Base-by-base conservation (phyloP, 2,329 filamentous ascomycete species). In the Alternaria triticina region DNA sequence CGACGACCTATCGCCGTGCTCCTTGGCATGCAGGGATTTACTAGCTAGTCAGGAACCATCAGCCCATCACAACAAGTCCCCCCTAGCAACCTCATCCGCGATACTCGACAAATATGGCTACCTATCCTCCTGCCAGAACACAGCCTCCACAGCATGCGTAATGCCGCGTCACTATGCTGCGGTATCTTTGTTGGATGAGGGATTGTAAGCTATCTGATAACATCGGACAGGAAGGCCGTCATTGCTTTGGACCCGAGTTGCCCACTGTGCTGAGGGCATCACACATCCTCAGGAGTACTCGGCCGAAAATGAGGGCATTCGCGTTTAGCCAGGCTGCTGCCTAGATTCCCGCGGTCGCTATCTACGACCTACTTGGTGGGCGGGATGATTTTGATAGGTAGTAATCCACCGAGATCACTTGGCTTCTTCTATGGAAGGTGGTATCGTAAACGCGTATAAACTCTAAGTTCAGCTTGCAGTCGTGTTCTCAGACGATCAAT, bases 21-120 rank as follows among this genome's bases (percentile, higher is more conserved):
- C 17, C 47, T 59, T 62, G 60, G 60, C 55, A 54, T 54, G 49
- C 60, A 59, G 60, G 56, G 55, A 50, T 59, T 58, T 46, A 27
- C 44, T 33, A 43, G 60, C 44, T 51, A 50, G 56, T 50, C 60
- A 47, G 52, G 49, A 50, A 59, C 50, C 40, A 59, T 54, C 60
- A 54, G 60, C 56, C 44, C 43, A 49, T 54, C 13, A 12, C 55
- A 25, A 22, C 47, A 36, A 51, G 49, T 36, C 17, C n/a, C 25
- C 49, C 49, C 49, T 43, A 52, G 50, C 47, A 54, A 59, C 55
- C 47, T 30, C 47, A 52, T 46, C 9, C 25, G n/a, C 55, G 23
- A 23, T 46, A 12, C 25, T 23, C 55, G 23, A 23, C 23, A 54
- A 25, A 9, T 1, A 33, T 17, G 49, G 25, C 33, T 36, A 46